Conservation (phyloP, 768 basidiomycete genomes). For the Suillus bovinus region DNA sequence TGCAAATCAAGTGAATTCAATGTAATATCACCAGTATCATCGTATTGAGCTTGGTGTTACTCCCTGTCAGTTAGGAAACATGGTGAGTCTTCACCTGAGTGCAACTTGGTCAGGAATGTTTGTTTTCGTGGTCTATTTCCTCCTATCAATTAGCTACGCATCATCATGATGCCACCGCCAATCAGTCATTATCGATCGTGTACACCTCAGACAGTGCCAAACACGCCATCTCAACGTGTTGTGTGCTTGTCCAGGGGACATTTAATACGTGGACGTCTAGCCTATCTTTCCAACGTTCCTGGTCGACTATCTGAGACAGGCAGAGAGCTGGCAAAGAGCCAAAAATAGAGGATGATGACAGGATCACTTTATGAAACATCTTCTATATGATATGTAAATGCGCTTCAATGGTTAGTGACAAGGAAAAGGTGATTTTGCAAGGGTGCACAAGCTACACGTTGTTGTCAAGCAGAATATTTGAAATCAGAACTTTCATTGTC, state of each 20-base stretch:
- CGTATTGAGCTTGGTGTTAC: not conserved
- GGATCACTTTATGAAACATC: not conserved
- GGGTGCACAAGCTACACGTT: not conserved
- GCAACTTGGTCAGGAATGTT: not conserved
- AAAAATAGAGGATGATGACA: not conserved
- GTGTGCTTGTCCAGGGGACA: not conserved
- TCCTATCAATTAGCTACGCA: not conserved
- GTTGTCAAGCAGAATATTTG: not conserved
- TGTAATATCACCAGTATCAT: not conserved
- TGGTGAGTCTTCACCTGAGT: not conserved
- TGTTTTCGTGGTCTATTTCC: not conserved
- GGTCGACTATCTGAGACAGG: not conserved
- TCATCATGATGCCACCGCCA: not conserved
- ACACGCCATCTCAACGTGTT: not conserved
- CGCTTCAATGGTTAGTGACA: not conserved
- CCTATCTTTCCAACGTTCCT: not conserved
- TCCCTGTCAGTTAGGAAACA: not conserved
- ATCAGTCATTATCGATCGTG: not conserved
- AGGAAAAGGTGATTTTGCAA: not conserved
- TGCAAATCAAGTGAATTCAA: not conserved
- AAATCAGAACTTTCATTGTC: not conserved
- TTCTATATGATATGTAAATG: not conserved
- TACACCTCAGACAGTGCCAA: not conserved
- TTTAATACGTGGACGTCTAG: not conserved
- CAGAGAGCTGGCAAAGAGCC: not conserved